Base-by-base conservation (phyloP, 164 flowering plant genomes). In the Kalanchoe fedtschenkoi region DNA sequence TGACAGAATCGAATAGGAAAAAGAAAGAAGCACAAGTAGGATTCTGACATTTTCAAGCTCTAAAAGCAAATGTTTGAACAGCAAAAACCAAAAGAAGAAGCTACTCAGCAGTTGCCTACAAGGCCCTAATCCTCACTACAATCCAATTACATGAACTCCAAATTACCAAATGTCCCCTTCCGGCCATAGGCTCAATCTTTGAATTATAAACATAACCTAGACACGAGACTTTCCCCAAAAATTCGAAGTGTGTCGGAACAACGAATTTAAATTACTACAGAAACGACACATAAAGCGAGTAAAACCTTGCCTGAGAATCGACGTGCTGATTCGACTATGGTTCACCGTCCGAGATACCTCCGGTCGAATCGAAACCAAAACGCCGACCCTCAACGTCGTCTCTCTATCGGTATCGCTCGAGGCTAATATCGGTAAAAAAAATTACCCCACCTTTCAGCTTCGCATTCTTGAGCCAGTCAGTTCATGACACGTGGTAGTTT, bases 351-450 rank as follows among this genome's bases (percentile, higher is more conserved):
- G 28, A 22, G 1, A 47, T 47, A 6, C 11, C 39, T 37, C 8
- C 39, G 39, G 39, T 9, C 54, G 29, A 47, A 47, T 47, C 54
- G 54, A 29, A 47, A 21, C 7, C 28, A 19, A 47, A 47, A 47
- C 54, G 28, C 54, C 22, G 53, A 47, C 54, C 54, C 13, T 47
- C 54, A 21, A 46, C 26, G 28, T 46, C 53, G 53, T 46, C 53
- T 19, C 53, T 19, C 28, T 1, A 46, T 46, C 54, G 54, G 29
- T 21, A 46, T 21, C 54, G 6, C 54, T 37, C 54, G 10, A 46
- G 54, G 54, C 28, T 46, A 46, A 21, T n/a, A 21, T 21, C 54
- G 54, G 54, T 1, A 46, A 46, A 41, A 1, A 41, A 6, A 1
- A 37, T 7, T n/a, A 37, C 8, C 7, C 39, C 8, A 37, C 13